These are phyloP conservation scores for Gilbertella persicaria DNA, from an alignment of 371 early-diverging fungal genomes.

Conservation along the genomic window DNA sequence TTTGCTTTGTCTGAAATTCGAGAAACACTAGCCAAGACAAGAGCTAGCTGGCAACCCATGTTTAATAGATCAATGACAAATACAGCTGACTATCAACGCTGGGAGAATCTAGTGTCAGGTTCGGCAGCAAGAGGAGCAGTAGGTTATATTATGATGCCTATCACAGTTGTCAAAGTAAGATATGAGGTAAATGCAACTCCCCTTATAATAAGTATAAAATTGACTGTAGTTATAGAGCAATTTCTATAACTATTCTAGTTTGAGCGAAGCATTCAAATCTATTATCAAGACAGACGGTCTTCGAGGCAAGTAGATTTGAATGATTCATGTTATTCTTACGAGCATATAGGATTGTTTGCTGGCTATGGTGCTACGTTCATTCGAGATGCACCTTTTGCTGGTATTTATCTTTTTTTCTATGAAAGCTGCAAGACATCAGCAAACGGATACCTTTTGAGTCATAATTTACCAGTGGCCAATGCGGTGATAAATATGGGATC, in stretches of 20 bases:
- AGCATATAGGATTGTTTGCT: slow-evolving; percentile 72
- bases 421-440: slow-evolving; percentile 67
- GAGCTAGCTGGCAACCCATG: slow-evolving; percentile 36
- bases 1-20: slow-evolving; percentile 59
- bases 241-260: slow-evolving; percentile 75
- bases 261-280: slow-evolving; percentile 62
- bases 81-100: slow-evolving; percentile 28
- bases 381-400: slow-evolving; percentile 95
- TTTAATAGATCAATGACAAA: slow-evolving; percentile 15
- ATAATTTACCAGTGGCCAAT: slow-evolving; percentile 35
- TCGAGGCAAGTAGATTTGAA: slow-evolving; percentile 38
- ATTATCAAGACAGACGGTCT: slow-evolving; percentile 65
- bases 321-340: background rate
- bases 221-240: slow-evolving; percentile 61
- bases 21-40: slow-evolving; percentile 39
- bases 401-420: slow-evolving; percentile 93
- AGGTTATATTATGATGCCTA: slow-evolving; percentile 93
- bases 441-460: slow-evolving; percentile 30
- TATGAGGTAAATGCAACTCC: slow-evolving; percentile 69
- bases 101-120: slow-evolving; percentile 80
- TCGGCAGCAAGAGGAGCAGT: slow-evolving; percentile 81
- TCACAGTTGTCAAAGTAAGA: slow-evolving; percentile 91
- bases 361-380: slow-evolving; percentile 92
- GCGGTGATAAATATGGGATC: slow-evolving; percentile 45
- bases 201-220: background rate